Evolutionary conservation across 2,329 filamentous ascomycete genomes (phyloP).

Genomic region (Ophiostoma ulmi): DNA sequence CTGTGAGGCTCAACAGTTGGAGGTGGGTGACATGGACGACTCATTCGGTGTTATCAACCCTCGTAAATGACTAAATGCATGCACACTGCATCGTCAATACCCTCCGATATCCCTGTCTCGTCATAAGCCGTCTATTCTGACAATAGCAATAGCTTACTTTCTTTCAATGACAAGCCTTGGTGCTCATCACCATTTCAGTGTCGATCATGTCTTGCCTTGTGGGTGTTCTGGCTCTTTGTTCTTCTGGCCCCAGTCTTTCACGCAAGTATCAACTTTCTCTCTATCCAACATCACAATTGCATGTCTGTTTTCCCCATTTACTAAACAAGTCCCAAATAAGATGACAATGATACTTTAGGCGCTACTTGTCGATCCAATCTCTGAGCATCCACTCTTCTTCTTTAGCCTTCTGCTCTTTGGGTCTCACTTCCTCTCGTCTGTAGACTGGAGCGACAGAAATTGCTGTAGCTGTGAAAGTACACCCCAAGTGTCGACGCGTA

Average conservation of each 20-base stretch:
- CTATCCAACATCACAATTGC: too few relatives aligned
- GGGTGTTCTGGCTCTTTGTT: too few relatives aligned
- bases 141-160: neutral
- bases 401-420: neutral
- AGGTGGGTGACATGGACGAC: neutral
- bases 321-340: neutral
- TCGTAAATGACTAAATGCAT: neutral
- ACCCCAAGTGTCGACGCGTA: neutral
- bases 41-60: neutral
- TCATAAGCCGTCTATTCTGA: slow-evolving; percentile 1
- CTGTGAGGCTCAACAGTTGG: slow-evolving; percentile 4
- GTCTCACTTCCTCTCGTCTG: neutral
- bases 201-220: neutral
- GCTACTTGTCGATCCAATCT: slow-evolving; percentile 14
- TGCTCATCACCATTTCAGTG: neutral
- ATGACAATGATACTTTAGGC: neutral
- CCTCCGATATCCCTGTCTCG: neutral
- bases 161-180: neutral
- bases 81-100: neutral
- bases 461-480: slow-evolving; percentile 2
- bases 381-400: neutral
- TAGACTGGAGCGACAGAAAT: neutral
- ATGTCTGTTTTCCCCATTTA: neutral
- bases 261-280: too few relatives aligned
- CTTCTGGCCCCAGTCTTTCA: too few relatives aligned